Evolutionary conservation across 768 basidiomycete genomes (phyloP), one percentile per base, ranked within the genome.

Genomic region (Termitomyces sp.): DNA sequence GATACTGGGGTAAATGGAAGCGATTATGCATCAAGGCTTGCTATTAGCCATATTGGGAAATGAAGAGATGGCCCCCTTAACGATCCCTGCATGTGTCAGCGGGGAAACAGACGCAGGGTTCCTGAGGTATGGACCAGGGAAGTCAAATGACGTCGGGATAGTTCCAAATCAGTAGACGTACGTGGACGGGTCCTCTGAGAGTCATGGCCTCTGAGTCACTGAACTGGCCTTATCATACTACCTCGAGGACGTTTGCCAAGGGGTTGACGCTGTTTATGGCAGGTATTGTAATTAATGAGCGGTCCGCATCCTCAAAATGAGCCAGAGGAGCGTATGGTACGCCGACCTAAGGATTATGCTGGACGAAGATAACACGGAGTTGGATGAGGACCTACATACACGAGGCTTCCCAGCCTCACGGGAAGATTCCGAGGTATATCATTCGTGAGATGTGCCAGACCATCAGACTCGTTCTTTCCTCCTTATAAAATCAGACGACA

Each of bases 401-500:
- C 52, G 51, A 58, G 57, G 57, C 51, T 21, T 47, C 29, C 38
- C 34, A 17, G 27, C 10, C 47, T 56, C 51, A 58, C 57, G 51
- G 57, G 57, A 53, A 53, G 31, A 58, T 47, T 31, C 57, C 57
- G 57, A 58, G 45, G 51, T 19, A 40, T n/a, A 47, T 58, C 38
- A 40, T 21, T 51, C 34, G 38, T 35, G 31, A 10, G 34, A 52
- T 38, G 44, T 29, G 27, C 29, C 32, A 53, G 51, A 7, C 44
- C 29, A 58, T 46, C 51, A 46, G 50, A 47, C 27, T 46, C 44
- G 2, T n/a, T 41, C 42, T 42, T 43, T 37, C 12, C 37, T 16
- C 45, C 51, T 42, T 48, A 38, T 25, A 53, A n/a, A 27, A 14
- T n/a, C 51, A 44, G 45, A 37, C 51, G 29, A 23, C 7, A 32